phyloP scores from a whole-genome alignment of 495 filamentous ascomycete species.

The Aspergillus heteromorphus region DNA sequence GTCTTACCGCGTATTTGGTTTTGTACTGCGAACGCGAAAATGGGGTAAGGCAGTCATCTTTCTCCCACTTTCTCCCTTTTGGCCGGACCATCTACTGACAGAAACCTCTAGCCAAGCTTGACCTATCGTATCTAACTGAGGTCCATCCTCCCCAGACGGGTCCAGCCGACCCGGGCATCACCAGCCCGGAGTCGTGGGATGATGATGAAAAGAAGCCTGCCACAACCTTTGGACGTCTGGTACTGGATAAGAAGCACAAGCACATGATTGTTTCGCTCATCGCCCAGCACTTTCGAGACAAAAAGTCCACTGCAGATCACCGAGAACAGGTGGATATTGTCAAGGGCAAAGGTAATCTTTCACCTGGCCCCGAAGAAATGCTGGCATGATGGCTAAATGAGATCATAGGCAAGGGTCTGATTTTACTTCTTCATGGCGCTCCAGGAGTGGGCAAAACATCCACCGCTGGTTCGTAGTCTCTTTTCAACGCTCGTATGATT shows the following conservation, averaged over 20 bases:
- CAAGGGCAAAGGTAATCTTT: constrained; percentile 41
- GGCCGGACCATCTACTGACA: no score
- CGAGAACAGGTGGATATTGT: constrained; percentile 37
- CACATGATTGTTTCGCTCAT: constrained; percentile 32
- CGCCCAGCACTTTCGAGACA: constrained; percentile 35
- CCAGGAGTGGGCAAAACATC: constrained; percentile 48
- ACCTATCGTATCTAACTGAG: constrained; percentile 16
- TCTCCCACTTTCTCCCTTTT: no score
- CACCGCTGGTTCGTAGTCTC: constrained; percentile 45
- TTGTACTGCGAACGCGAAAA: constrained; percentile 35
- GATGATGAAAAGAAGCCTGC: not conserved
- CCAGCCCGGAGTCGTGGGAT: not conserved
- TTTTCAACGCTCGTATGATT: no score
- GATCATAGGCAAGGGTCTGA: constrained; percentile 34
- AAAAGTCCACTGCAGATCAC: constrained; percentile 10
- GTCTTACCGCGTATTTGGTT: constrained; percentile 37
- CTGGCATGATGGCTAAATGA: no score
- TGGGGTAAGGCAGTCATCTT: no score
- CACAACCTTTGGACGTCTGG: constrained; percentile 31
- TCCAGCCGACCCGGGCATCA: no score
- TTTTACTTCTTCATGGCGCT: constrained; percentile 45
- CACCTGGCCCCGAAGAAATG: no score
- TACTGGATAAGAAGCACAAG: constrained; percentile 28
- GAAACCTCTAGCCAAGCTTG: constrained; percentile 18
- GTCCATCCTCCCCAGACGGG: not conserved